phyloP scores from a whole-genome alignment of 202 grass and related monocot genomes.

The Setaria italica region DNA sequence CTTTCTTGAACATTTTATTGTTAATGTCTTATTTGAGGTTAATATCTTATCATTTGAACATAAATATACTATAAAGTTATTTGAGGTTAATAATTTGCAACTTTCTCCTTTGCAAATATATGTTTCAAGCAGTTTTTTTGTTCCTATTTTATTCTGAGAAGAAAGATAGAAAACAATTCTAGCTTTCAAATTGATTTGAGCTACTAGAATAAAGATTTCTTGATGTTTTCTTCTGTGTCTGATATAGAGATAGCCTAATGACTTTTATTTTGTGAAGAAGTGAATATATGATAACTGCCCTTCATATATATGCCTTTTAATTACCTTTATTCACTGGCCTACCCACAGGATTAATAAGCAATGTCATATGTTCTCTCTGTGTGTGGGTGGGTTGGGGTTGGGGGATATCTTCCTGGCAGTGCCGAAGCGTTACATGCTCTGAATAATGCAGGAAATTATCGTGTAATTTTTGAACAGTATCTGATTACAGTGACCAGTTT shows the following conservation, averaged over 20 bases:
- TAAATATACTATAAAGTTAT: conserved; percentile 20
- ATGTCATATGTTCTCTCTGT: no score
- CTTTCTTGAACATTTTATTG: conserved; percentile 34
- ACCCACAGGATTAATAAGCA: background rate
- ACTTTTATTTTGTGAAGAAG: background rate
- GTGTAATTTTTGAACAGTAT: conserved; percentile 11
- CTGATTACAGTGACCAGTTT: conserved; percentile 1
- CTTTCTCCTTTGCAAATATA: conserved; percentile 20
- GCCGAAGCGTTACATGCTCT: background rate
- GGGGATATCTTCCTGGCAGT: no score
- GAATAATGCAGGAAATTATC: conserved; percentile 21
- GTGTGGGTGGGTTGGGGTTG: no score
- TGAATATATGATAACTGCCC: background rate
- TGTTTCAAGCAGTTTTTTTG: conserved; percentile 9
- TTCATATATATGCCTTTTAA: conserved; percentile 1
- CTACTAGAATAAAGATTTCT: conserved; percentile 16
- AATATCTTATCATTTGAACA: conserved; percentile 13
- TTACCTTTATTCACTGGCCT: conserved; percentile 1
- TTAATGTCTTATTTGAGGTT: conserved; percentile 14
- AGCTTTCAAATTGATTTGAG: conserved; percentile 34
- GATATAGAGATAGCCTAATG: conserved; percentile 10
- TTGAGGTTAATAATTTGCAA: conserved; percentile 25
- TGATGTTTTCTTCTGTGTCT: conserved; percentile 14
- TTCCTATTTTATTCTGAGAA: background rate
- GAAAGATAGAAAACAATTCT: conserved; percentile 14